Evolutionary conservation across 352 stramenopile genomes (phyloP).

Genomic region (Pythium aphanidermatum): DNA sequence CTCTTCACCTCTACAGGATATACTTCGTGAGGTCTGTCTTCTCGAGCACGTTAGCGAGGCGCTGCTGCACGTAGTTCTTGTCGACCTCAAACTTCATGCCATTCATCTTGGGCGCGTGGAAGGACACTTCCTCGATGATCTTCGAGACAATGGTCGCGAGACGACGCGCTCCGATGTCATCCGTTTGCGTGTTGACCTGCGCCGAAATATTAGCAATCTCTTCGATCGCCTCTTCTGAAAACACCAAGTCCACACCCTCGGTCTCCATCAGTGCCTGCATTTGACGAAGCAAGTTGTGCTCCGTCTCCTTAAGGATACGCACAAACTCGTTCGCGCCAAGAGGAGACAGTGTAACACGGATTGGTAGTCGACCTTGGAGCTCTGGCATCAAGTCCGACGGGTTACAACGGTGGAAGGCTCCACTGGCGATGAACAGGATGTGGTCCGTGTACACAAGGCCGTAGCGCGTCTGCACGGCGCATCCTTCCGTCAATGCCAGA

Average conservation of each 20-base stretch:
- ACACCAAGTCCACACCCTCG: constrained; percentile 92
- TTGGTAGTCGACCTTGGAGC: constrained; percentile 96
- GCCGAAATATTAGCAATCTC: constrained; percentile 95
- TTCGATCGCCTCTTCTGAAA: constrained; percentile 94
- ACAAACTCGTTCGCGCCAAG: constrained; percentile 97
- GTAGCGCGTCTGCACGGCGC: constrained; percentile 91
- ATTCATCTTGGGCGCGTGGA: constrained; percentile 92
- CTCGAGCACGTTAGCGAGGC: constrained; percentile 91
- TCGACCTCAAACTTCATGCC: constrained; percentile 85
- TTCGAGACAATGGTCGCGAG: constrained; percentile 96
- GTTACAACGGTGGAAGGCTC: constrained; percentile 97
- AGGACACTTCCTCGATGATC: constrained; percentile 98
- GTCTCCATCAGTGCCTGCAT: constrained; percentile 95
- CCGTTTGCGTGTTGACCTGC: constrained; percentile 92
- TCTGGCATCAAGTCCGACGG: constrained; percentile 97
- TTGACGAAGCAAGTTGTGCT: constrained; percentile 94
- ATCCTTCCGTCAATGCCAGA: constrained; percentile 97
- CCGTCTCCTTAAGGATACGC: constrained; percentile 96
- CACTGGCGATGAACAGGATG: constrained; percentile 97
- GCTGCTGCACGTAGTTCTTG: constrained; percentile 90
- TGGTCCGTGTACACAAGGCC: constrained; percentile 97
- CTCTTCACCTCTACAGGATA: constrained; percentile 95
- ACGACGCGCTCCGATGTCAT: constrained; percentile 97
- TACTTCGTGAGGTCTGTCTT: constrained; percentile 96
- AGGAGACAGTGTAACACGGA: constrained; percentile 96